Percentiles rank a stretch among this genome's conserved stretches.
Evolutionary conservation across 139 green algal genomes (phyloP).

Genomic region (Coccomyxa sp.): DNA sequence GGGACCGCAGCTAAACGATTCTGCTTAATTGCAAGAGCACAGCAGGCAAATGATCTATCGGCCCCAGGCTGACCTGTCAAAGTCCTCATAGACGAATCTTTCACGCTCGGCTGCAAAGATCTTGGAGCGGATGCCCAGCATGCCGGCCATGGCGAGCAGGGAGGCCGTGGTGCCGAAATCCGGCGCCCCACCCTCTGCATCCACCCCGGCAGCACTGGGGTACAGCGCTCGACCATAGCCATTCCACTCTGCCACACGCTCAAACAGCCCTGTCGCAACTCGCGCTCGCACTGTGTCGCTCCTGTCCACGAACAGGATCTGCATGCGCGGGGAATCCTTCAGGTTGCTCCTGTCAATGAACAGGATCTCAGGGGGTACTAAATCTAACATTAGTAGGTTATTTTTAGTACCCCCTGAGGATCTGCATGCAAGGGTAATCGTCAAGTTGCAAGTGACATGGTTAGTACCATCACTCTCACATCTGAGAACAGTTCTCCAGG

Average conservation of each 20-base stretch:
- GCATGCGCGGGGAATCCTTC: neutral
- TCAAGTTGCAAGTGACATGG: neutral
- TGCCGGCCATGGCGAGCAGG: conserved; percentile 12
- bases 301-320: neutral
- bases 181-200: neutral
- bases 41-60: neutral
- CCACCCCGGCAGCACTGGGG: conserved; percentile 19
- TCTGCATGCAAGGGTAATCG: no score
- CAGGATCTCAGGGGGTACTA: no score
- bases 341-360: neutral
- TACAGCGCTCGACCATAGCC: conserved; percentile 31
- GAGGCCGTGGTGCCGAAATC: conserved; percentile 9
- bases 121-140: conserved; percentile 26
- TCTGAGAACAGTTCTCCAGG: neutral
- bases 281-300: conserved; percentile 33
- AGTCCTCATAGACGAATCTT: conserved; percentile 28
- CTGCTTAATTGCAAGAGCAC: neutral
- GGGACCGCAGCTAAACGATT: neutral
- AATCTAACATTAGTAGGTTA: no score
- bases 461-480: neutral
- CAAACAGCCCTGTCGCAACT: conserved; percentile 33
- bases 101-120: conserved; percentile 31
- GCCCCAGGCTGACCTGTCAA: conserved; percentile 18
- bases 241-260: conserved; percentile 42
- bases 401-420: no score